Conservation (phyloP, 768 basidiomycete genomes). For the Daedaleopsis nitida region DNA sequence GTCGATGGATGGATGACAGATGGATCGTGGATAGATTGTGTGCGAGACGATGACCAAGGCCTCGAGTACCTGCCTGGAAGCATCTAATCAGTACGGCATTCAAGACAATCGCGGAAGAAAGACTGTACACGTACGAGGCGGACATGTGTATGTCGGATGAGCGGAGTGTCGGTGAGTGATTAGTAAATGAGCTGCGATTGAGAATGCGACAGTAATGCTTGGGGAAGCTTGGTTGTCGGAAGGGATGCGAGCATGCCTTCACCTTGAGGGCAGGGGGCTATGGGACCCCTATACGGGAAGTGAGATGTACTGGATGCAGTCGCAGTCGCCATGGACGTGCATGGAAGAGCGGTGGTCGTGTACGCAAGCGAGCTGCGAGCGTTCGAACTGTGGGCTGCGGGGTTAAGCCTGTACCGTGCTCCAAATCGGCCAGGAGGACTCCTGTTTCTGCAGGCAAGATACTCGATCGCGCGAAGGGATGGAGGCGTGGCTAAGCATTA, state of each 20-base stretch:
- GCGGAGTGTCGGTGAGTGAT: neutral
- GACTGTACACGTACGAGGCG: neutral
- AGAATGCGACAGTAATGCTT: neutral
- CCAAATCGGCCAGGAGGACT: constrained; percentile 5
- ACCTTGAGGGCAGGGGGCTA: neutral
- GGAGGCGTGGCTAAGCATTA: neutral
- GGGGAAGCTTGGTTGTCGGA: neutral
- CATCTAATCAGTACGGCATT: neutral
- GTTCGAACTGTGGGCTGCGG: neutral
- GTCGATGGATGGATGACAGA: neutral
- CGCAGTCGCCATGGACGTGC: neutral
- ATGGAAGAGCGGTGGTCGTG: neutral
- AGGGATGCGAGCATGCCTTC: neutral
- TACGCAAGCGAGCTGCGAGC: neutral
- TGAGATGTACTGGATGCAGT: neutral
- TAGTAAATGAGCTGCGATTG: neutral
- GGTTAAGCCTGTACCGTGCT: constrained; percentile 3
- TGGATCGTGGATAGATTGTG: neutral
- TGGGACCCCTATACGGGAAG: neutral
- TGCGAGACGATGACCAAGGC: neutral
- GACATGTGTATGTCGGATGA: neutral
- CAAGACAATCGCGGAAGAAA: neutral
- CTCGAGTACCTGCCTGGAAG: neutral
- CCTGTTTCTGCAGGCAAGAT: neutral
- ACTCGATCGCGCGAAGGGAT: constrained; percentile 2